Conservation (phyloP, 805 yeast species). For the Jamesozyma jinghongensis region DNA sequence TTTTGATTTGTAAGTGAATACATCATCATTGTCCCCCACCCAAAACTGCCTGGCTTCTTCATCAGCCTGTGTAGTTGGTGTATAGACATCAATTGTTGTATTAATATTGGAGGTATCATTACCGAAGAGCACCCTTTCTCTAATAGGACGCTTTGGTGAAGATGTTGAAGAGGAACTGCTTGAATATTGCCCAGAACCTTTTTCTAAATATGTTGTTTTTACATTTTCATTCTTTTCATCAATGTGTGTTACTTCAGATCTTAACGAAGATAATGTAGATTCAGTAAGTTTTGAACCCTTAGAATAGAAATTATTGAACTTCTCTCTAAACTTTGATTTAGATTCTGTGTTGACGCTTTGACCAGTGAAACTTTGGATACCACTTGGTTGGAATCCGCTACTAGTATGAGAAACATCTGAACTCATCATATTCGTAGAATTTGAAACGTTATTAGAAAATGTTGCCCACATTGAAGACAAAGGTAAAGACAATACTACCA, state of each 20-base stretch:
- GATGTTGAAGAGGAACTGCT: neutral
- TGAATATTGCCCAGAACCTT: constrained; percentile 2
- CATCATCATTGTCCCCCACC: constrained; percentile 23
- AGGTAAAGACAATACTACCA: constrained; percentile 69
- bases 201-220: constrained; percentile 6
- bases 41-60: constrained; percentile 31
- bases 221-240: constrained; percentile 8
- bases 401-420: constrained; percentile 15
- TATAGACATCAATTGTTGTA: constrained; percentile 12
- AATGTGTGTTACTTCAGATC: constrained; percentile 10
- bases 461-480: constrained; percentile 85
- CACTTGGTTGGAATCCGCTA: constrained; percentile 16
- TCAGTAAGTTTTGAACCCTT: constrained; percentile 5
- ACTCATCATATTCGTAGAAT: constrained; percentile 33
- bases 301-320: constrained; percentile 11
- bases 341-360: constrained; percentile 10
- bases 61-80: constrained; percentile 31
- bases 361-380: constrained; percentile 9
- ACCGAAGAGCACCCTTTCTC: neutral
- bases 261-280: neutral
- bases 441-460: constrained; percentile 43
- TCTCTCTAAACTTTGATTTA: constrained; percentile 6
- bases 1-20: too few species aligned
- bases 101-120: constrained; percentile 5
- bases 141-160: too few species aligned